Conservation (phyloP, 352 stramenopile genomes). For the Phytophthora multivora region DNA sequence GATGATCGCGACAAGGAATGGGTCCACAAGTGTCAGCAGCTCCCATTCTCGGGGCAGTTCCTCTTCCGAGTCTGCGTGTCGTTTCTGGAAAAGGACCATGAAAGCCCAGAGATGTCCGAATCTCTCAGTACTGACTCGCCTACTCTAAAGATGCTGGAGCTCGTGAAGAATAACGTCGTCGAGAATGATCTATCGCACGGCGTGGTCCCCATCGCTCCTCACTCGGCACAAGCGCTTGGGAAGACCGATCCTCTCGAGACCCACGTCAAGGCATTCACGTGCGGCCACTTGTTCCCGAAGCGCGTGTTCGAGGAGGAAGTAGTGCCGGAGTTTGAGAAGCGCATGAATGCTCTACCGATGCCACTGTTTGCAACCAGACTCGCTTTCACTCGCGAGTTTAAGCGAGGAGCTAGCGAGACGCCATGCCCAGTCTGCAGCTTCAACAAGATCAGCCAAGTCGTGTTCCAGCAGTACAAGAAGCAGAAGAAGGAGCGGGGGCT, state of each 20-base stretch:
- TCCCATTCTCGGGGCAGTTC: constrained; percentile 83
- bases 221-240: constrained; percentile 69
- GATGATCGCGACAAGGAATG: constrained; percentile 82
- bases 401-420: constrained; percentile 58
- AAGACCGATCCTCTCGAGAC: constrained; percentile 88
- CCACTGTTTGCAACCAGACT: constrained; percentile 70
- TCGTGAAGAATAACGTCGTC: constrained; percentile 79
- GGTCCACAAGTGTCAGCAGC: constrained; percentile 71
- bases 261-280: constrained; percentile 87
- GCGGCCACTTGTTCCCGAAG: constrained; percentile 84
- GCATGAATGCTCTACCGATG: constrained; percentile 65
- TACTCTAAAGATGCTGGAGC: constrained; percentile 51
- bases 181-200: constrained; percentile 69
- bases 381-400: constrained; percentile 71
- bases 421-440: constrained; percentile 84
- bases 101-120: constrained; percentile 9
- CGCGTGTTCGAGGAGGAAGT: constrained; percentile 88
- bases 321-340: constrained; percentile 80
- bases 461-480: constrained; percentile 45
- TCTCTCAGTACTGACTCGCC: constrained; percentile 12
- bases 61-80: constrained; percentile 76
- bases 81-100: constrained; percentile 48
- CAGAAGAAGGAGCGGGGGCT: constrained; percentile 8
- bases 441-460: constrained; percentile 74
- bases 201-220: constrained; percentile 58